These are phyloP conservation scores for Chaetomiaceae sp. DNA, from an alignment of 2,329 filamentous ascomycete genomes.

Conservation along the genomic window DNA sequence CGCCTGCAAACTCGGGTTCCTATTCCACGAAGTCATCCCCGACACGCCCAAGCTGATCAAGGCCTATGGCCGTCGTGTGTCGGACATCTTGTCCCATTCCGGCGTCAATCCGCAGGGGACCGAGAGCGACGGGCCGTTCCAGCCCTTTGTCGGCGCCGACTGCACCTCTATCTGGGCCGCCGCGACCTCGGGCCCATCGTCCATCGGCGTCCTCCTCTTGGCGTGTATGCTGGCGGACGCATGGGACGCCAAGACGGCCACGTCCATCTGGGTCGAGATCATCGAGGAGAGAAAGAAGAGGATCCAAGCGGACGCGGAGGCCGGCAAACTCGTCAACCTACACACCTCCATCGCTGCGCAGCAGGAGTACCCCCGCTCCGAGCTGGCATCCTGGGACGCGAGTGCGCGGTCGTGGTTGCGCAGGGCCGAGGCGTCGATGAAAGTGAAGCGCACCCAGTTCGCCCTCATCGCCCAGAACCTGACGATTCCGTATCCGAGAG, in stretches of 20 bases:
- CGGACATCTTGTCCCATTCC: not conserved
- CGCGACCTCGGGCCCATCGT: not conserved
- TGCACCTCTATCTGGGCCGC: not conserved
- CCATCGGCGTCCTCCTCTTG: not conserved
- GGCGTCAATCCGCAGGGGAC: not conserved
- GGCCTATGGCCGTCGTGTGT: not conserved
- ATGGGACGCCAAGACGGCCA: conserved; percentile 7
- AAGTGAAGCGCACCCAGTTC: conserved; percentile 27
- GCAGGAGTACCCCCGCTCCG: conserved; percentile 21
- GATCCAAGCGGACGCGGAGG: not conserved
- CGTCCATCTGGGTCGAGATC: conserved; percentile 18
- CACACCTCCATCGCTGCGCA: not conserved
- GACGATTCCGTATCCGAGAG: conserved; percentile 23
- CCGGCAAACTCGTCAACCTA: not conserved
- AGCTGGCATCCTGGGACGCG: conserved; percentile 36
- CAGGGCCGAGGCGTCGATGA: conserved; percentile 30
- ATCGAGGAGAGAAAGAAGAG: conserved; percentile 8
- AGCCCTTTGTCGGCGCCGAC: not conserved
- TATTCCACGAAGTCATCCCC: too few species aligned
- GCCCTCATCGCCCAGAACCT: conserved; percentile 32
- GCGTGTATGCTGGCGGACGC: conserved; percentile 12
- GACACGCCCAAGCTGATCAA: not conserved
- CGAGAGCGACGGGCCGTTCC: not conserved
- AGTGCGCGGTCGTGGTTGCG: conserved; percentile 37
- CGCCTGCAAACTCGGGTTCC: too few species aligned